phyloP scores from a whole-genome alignment of 129 eudicot genomes.

The Rutidosis leptorrhynchoides region DNA sequence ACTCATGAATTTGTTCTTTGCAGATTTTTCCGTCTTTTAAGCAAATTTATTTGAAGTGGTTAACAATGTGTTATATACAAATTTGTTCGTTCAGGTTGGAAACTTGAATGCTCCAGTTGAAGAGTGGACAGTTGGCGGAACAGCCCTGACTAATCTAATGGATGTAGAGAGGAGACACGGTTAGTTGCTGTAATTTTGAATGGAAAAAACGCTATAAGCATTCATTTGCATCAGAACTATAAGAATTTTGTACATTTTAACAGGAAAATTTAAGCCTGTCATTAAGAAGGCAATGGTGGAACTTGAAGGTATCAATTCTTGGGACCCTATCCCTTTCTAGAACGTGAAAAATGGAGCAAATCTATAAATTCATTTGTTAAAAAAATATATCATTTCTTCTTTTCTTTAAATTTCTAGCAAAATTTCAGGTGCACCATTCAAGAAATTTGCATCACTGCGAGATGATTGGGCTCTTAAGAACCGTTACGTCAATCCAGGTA shows the following conservation, averaged over 20 bases:
- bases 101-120: slow-evolving; percentile 94
- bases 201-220: too few relatives aligned
- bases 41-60: too few relatives aligned
- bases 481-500: slow-evolving; percentile 88
- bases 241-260: not conserved
- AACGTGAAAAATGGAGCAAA: slow-evolving; percentile 36
- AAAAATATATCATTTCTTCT: too few relatives aligned
- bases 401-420: not conserved
- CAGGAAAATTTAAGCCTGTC: slow-evolving; percentile 97
- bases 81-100: too few relatives aligned
- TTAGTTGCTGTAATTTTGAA: too few relatives aligned
- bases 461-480: slow-evolving; percentile 90
- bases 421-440: slow-evolving; percentile 85
- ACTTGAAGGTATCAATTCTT: too few relatives aligned
- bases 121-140: slow-evolving; percentile 99
- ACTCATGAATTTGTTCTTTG: too few relatives aligned
- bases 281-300: slow-evolving; percentile 99
- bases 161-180: slow-evolving; percentile 99
- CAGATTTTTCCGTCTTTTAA: too few relatives aligned
- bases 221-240: too few relatives aligned
- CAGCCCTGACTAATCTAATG: slow-evolving; percentile 89
- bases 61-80: slow-evolving; percentile 16
- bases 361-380: too few relatives aligned
- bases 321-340: too few relatives aligned
- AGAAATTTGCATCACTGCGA: slow-evolving; percentile 75